A percentile compares a stretch with the other conserved stretches of the same genome.
Evolutionary conservation across 257 asterid species (phyloP).

Genomic region (Coffea eugenioides): DNA sequence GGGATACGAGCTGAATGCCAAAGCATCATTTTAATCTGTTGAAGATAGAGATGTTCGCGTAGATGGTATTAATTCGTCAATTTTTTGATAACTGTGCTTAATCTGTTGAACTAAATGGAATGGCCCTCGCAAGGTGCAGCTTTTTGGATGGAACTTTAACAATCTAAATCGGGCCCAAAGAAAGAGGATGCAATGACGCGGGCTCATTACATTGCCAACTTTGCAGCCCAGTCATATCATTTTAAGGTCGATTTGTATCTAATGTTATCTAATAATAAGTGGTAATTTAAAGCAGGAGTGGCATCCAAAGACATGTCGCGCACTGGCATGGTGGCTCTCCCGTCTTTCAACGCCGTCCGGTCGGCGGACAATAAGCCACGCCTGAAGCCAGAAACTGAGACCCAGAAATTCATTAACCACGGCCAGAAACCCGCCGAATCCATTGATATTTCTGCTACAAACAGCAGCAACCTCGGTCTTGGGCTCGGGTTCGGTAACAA

Average conservation of each 20-base stretch:
- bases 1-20: too few relatives aligned
- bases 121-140: too few relatives aligned
- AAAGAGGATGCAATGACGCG: too few relatives aligned
- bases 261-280: background rate
- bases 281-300: too few relatives aligned
- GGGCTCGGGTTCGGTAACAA: conserved; percentile 57
- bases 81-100: too few relatives aligned
- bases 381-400: conserved; percentile 29
- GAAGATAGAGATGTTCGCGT: too few relatives aligned
- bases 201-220: background rate
- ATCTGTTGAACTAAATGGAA: too few relatives aligned
- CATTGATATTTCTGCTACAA: background rate
- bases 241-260: background rate
- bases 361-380: conserved; percentile 37
- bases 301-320: background rate
- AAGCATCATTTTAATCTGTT: too few relatives aligned
- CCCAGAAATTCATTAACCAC: conserved; percentile 18
- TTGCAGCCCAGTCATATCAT: background rate
- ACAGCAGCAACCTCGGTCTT: background rate
- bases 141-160: too few relatives aligned
- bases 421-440: conserved; percentile 22
- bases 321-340: conserved; percentile 35
- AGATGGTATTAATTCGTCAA: too few relatives aligned
- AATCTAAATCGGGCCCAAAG: too few relatives aligned
- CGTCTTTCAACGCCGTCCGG: conserved; percentile 37